Evolutionary conservation across 208 protist genomes (phyloP).

Genomic region (Trypanosoma rangeli): DNA sequence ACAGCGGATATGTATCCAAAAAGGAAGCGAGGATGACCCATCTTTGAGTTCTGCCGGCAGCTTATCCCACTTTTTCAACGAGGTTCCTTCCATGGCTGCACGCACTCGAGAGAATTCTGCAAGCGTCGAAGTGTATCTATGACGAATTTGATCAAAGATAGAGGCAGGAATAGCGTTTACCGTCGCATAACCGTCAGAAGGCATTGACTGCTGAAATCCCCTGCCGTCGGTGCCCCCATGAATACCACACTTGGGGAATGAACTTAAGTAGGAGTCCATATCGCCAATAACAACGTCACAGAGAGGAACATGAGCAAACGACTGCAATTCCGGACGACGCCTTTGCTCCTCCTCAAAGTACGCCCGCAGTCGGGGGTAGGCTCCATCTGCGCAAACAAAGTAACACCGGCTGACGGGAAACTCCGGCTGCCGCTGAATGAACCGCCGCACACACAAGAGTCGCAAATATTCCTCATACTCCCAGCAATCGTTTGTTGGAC

Average conservation of each 20-base stretch:
- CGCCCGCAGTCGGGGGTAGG: constrained; percentile 38
- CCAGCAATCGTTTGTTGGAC: constrained; percentile 41
- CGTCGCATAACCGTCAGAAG: constrained; percentile 25
- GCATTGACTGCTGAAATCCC: constrained; percentile 1
- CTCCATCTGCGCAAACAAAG: constrained; percentile 76
- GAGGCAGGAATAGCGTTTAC: constrained; percentile 37
- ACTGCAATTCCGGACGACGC: neutral
- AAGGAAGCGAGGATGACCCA: constrained; percentile 13
- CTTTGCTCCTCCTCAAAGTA: constrained; percentile 23
- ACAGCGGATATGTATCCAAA: constrained; percentile 55
- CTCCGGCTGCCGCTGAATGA: constrained; percentile 4
- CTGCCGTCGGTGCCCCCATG: neutral
- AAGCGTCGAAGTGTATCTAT: neutral
- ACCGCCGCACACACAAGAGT: constrained; percentile 35
- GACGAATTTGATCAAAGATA: constrained; percentile 37
- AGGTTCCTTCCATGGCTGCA: neutral
- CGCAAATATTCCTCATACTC: constrained; percentile 62
- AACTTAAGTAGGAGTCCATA: constrained; percentile 30
- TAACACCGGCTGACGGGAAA: constrained; percentile 26
- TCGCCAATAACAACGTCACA: constrained; percentile 43
- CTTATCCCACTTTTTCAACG: neutral
- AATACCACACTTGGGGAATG: neutral
- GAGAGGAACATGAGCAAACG: constrained; percentile 25
- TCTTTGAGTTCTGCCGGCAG: neutral
- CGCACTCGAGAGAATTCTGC: neutral